Percentiles rank a stretch among this genome's conserved stretches.
Conservation (phyloP, 768 basidiomycete genomes). For the Pulveroboletus sp. region DNA sequence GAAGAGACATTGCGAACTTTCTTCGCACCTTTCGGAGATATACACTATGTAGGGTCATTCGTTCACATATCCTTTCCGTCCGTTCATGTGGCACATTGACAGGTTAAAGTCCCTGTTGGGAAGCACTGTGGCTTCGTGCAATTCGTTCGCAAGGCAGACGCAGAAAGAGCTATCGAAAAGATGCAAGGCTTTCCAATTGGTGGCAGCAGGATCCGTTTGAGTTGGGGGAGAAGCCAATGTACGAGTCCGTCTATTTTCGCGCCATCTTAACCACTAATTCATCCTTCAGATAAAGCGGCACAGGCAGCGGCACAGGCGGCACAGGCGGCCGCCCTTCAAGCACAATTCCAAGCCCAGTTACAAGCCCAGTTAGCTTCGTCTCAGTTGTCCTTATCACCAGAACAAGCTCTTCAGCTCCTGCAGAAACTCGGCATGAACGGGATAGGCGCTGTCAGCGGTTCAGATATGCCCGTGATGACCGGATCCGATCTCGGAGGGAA, state of each 20-base stretch:
- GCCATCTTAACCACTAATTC: constrained; percentile 3
- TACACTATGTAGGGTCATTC: constrained; percentile 69
- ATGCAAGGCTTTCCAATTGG: constrained; percentile 97
- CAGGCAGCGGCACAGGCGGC: constrained; percentile 85
- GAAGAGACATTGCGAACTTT: constrained; percentile 90
- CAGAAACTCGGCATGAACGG: constrained; percentile 50
- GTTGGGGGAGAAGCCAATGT: constrained; percentile 96
- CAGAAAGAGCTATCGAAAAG: constrained; percentile 88
- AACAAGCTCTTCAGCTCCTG: constrained; percentile 60
- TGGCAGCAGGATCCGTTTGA: constrained; percentile 84
- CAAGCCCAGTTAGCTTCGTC: constrained; percentile 30
- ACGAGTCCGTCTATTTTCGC: neutral
- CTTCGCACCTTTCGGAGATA: constrained; percentile 89
- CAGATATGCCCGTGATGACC: constrained; percentile 7
- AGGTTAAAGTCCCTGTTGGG: constrained; percentile 96
- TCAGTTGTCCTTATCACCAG: constrained; percentile 42
- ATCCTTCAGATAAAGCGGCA: constrained; percentile 72
- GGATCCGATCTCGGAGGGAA: constrained; percentile 17
- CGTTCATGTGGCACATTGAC: constrained; percentile 6
- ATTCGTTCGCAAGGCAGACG: constrained; percentile 88
- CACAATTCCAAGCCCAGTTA: constrained; percentile 37
- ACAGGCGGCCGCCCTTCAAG: constrained; percentile 67
- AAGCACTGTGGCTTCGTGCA: constrained; percentile 97
- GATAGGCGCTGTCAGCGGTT: constrained; percentile 26
- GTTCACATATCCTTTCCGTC: neutral